Conservation (phyloP, 2,329 filamentous ascomycete genomes). For the Clarireedia paspali region DNA sequence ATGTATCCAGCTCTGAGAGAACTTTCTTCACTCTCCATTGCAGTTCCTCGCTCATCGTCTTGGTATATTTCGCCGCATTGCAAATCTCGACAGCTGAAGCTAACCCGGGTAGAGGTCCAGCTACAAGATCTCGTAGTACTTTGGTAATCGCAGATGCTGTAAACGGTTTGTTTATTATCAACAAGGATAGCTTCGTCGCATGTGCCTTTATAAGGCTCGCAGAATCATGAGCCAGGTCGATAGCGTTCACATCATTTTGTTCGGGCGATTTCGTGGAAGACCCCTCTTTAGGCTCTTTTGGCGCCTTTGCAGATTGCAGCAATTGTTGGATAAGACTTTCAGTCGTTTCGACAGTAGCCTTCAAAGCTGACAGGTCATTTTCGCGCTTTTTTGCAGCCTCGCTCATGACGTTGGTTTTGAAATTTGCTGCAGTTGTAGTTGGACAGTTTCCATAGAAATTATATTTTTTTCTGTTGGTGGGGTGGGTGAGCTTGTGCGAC, state of each 20-base stretch:
- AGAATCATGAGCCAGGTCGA: slow-evolving; percentile 64
- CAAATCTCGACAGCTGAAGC: slow-evolving; percentile 64
- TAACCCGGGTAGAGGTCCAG: slow-evolving; percentile 66
- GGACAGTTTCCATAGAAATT: neutral
- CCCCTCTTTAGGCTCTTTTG: slow-evolving; percentile 1
- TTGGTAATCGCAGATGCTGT: slow-evolving; percentile 67
- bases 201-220: slow-evolving; percentile 72
- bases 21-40: slow-evolving; percentile 50
- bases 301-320: slow-evolving; percentile 10
- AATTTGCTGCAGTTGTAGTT: neutral
- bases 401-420: slow-evolving; percentile 10
- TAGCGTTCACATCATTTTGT: slow-evolving; percentile 39
- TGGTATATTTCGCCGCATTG: slow-evolving; percentile 52
- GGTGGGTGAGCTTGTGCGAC: slow-evolving; percentile 11
- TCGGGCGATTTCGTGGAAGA: slow-evolving; percentile 5
- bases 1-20: slow-evolving; percentile 51
- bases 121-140: slow-evolving; percentile 65
- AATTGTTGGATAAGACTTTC: slow-evolving; percentile 22
- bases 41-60: slow-evolving; percentile 55
- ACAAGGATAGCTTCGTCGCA: slow-evolving; percentile 77
- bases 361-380: slow-evolving; percentile 19
- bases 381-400: slow-evolving; percentile 9
- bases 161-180: slow-evolving; percentile 81
- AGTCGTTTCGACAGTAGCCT: slow-evolving; percentile 19
- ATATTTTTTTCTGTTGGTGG: slow-evolving; percentile 3